Evolutionary conservation across 768 basidiomycete species (phyloP).

Genomic region (Boletellus sp.): DNA sequence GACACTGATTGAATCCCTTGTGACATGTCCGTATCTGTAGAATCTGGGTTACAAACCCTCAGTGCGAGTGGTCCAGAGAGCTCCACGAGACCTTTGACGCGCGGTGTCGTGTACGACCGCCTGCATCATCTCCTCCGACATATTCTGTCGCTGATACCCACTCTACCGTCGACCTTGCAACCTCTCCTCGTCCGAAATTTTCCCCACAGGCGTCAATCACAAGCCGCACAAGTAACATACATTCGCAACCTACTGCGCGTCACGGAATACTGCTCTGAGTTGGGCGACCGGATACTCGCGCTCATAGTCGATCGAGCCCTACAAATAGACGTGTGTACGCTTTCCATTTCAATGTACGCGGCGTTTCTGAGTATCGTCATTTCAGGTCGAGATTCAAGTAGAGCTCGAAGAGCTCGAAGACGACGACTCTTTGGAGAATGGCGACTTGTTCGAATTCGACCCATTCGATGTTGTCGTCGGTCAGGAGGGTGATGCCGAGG

Average conservation of each 20-base stretch:
- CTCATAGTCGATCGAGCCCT: slow-evolving; percentile 92
- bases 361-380: background rate
- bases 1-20: background rate
- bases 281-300: slow-evolving; percentile 78
- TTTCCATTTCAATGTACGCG: background rate
- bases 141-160: slow-evolving; percentile 87
- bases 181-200: slow-evolving; percentile 83
- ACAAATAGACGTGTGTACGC: slow-evolving; percentile 80
- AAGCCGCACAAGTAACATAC: slow-evolving; percentile 78
- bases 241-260: slow-evolving; percentile 85
- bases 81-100: slow-evolving; percentile 69
- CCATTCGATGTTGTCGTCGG: slow-evolving; percentile 82
- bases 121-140: slow-evolving; percentile 83
- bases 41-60: slow-evolving; percentile 67
- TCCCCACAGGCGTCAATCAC: slow-evolving; percentile 89
- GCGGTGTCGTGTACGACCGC: slow-evolving; percentile 80
- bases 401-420: slow-evolving; percentile 90
- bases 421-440: slow-evolving; percentile 47
- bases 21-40: slow-evolving; percentile 35
- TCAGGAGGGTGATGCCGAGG: slow-evolving; percentile 62
- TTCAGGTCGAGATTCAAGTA: slow-evolving; percentile 97
- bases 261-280: slow-evolving; percentile 83
- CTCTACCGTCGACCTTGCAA: slow-evolving; percentile 80
- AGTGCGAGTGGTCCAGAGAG: slow-evolving; percentile 56
- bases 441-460: slow-evolving; percentile 68